A percentile compares a stretch with the other conserved stretches of the same genome.
Evolutionary conservation across 495 filamentous ascomycete species (phyloP).

Genomic region (Daldinia vernicosa): DNA sequence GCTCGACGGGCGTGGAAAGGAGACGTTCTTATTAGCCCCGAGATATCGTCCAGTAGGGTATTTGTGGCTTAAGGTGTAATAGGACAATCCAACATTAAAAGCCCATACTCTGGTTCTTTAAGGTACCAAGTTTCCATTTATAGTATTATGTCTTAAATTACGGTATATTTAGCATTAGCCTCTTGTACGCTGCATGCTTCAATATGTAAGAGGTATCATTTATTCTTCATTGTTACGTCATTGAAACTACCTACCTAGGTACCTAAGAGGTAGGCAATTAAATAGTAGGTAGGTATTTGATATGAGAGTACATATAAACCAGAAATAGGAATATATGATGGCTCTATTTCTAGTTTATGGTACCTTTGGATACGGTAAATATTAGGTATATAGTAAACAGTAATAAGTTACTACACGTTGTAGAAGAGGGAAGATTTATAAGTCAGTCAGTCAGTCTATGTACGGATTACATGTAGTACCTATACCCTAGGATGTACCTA

Average conservation of each 20-base stretch:
- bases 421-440: no score
- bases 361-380: no score
- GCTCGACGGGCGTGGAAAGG: background rate
- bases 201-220: background rate
- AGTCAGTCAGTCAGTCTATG: no score
- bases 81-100: background rate
- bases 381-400: background rate
- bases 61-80: slow-evolving; percentile 1
- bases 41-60: slow-evolving; percentile 3
- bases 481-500: slow-evolving; percentile 9
- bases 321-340: background rate
- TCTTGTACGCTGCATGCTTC: background rate
- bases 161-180: slow-evolving; percentile 6
- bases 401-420: background rate
- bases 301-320: background rate
- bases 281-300: background rate
- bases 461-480: no score
- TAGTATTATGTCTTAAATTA: background rate
- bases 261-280: no score
- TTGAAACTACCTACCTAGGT: background rate
- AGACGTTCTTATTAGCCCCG: background rate
- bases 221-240: background rate
- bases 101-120: background rate
- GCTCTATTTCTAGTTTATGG: background rate
- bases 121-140: slow-evolving; percentile 2